These are phyloP conservation scores for Auxenochlorella pyrenoidosa DNA, from an alignment of 139 green algal species.

Conservation along the genomic window DNA sequence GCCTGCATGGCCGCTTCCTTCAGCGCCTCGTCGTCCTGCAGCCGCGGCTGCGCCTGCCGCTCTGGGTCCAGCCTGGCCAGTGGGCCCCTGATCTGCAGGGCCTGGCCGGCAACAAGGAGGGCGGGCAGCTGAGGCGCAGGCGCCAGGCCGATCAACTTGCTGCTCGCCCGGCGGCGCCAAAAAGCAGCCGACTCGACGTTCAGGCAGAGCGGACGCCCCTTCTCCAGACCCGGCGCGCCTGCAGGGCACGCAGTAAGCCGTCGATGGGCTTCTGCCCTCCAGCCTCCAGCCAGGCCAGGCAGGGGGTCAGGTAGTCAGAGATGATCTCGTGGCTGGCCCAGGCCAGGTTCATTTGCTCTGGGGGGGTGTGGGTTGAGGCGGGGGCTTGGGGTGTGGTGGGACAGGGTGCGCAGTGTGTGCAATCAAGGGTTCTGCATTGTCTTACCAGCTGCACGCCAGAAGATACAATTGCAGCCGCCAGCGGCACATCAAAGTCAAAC, in stretches of 20 bases:
- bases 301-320: constrained; percentile 9
- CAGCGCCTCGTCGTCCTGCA: constrained; percentile 15
- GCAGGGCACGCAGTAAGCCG: neutral
- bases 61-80: neutral
- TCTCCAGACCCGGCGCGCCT: neutral
- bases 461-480: too few species aligned
- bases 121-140: too few species aligned
- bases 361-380: neutral
- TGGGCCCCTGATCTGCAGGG: neutral
- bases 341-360: constrained; percentile 38
- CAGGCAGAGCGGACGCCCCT: too few species aligned
- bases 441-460: too few species aligned
- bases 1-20: constrained; percentile 12
- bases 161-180: too few species aligned
- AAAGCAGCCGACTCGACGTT: too few species aligned
- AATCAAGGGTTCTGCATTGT: too few species aligned
- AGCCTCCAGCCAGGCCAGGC: constrained; percentile 16
- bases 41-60: neutral
- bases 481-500: too few species aligned
- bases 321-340: constrained; percentile 26
- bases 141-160: too few species aligned
- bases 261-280: neutral
- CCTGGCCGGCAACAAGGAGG: neutral
- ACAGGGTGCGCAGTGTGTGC: too few species aligned
- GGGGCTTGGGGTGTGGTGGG: neutral